Evolutionary conservation across 2,329 filamentous ascomycete genomes (phyloP), one percentile per base, ranked within the genome.

Genomic region (Scleromitrula shiraiana): DNA sequence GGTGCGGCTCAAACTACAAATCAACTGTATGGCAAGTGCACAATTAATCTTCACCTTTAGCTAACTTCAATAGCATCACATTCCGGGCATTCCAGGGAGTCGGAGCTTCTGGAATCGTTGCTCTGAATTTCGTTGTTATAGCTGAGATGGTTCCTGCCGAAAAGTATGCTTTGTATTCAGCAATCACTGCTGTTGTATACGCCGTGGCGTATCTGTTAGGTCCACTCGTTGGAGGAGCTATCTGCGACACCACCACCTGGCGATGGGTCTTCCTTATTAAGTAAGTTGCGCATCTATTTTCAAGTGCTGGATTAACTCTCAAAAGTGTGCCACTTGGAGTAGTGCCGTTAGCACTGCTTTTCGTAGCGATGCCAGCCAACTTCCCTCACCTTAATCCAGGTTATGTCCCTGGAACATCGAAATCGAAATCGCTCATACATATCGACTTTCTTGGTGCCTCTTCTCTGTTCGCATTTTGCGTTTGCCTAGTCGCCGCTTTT

Each of bases 71-170:
- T 9, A 51, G 49, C 4, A 51, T 51, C n/a, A 36, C 44, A 8
- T 49, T 51, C 32, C 44, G 49, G 1, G 44, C 45, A 20, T 49
- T 51, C 9, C 52, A 54, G 42, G 78, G 79, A 0, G 57, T 73
- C 1, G 73, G 72, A 0, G 68, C 62, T 0, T 71, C 69, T 3
- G 73, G 72, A 0, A 66, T 71, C 51, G 66, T 65, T 43, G 56
- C 71, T 24, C 60, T 76, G 4, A 63, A 67, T 2, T 68, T 70
- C 26, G 68, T 75, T 44, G 66, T 78, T 15, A 62, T 75, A 2
- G 69, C 67, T 17, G 74, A 76, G 45, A 59, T 77, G 7, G 67
- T 76, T 1, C 68, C 72, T 0, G 59, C 76, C 15, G 58, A 66
- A 5, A 66, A 74, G 51, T 60, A 73, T 40, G 68, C 67, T 50